Conservation (phyloP, 2,329 filamentous ascomycete species). For the Arthrobotrys pseudoclavata region DNA sequence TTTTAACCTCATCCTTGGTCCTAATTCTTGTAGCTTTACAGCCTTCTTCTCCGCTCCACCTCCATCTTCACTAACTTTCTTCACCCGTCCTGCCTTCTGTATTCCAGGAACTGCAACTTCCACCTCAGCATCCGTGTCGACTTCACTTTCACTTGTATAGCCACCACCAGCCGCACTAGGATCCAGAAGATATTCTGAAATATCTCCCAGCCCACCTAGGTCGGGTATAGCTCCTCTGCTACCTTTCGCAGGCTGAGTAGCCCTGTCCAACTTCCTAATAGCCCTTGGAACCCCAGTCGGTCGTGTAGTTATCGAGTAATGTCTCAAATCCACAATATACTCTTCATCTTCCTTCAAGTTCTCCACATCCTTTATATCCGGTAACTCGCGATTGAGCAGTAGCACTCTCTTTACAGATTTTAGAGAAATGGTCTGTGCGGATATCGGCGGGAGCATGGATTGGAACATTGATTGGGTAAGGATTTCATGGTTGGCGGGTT, state of each 20-base stretch:
- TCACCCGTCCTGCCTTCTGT: conserved; percentile 72
- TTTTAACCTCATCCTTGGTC: conserved; percentile 87
- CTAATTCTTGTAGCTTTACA: conserved; percentile 91
- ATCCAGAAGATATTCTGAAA: conserved; percentile 93
- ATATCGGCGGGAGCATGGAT: conserved; percentile 94
- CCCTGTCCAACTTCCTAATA: conserved; percentile 84
- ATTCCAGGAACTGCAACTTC: conserved; percentile 77
- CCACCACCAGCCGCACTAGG: conserved; percentile 78
- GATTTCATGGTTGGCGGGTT: conserved; percentile 94
- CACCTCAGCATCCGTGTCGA: conserved; percentile 94
- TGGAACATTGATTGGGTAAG: conserved; percentile 95
- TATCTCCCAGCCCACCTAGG: conserved; percentile 89
- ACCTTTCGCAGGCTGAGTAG: conserved; percentile 69
- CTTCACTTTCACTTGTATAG: conserved; percentile 91
- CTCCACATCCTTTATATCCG: conserved; percentile 69
- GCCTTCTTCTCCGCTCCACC: conserved; percentile 73
- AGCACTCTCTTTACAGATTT: conserved; percentile 93
- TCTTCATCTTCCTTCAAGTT: conserved; percentile 68
- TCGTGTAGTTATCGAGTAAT: conserved; percentile 95
- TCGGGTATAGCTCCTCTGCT: conserved; percentile 80
- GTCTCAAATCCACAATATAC: conserved; percentile 87
- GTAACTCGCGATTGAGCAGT: conserved; percentile 83
- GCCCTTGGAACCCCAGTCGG: conserved; percentile 86
- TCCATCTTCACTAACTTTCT: conserved; percentile 65
- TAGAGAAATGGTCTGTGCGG: conserved; percentile 88